phyloP scores from a whole-genome alignment of 352 stramenopile species.

The Pythium aristosporum region DNA sequence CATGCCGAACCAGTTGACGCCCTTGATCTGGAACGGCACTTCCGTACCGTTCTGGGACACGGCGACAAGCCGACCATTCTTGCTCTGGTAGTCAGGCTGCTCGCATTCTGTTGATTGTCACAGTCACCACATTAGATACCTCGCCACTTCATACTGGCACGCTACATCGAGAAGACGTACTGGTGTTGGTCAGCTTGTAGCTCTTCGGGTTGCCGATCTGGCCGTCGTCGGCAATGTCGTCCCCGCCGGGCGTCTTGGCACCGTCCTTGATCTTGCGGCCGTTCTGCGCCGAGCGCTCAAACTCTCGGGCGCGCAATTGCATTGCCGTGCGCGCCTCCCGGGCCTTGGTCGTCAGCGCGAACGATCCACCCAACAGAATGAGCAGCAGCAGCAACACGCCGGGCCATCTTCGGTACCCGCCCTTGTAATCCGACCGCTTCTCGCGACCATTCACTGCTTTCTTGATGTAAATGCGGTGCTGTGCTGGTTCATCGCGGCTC shows the following conservation, averaged over 20 bases:
- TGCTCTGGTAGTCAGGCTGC: constrained; percentile 79
- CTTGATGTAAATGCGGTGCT: constrained; percentile 22
- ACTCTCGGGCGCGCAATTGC: constrained; percentile 29
- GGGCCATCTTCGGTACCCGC: constrained; percentile 5
- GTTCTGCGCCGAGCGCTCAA: constrained; percentile 35
- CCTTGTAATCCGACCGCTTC: constrained; percentile 25
- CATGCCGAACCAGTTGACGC: constrained; percentile 86
- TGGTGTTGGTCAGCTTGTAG: constrained; percentile 42
- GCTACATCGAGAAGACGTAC: background rate
- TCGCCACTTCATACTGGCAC: background rate
- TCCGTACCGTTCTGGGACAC: constrained; percentile 49
- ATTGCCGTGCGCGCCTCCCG: constrained; percentile 33
- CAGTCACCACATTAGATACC: background rate
- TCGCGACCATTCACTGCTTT: constrained; percentile 14
- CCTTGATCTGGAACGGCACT: constrained; percentile 76
- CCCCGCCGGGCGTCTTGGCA: constrained; percentile 19
- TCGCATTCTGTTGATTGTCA: constrained; percentile 42
- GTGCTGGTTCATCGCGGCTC: constrained; percentile 12
- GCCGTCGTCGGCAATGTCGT: constrained; percentile 57
- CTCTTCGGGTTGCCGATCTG: constrained; percentile 69
- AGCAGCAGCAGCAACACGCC: constrained; percentile 8
- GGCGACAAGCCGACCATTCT: constrained; percentile 68
- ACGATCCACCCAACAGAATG: constrained; percentile 4
- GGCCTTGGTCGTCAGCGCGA: constrained; percentile 40
- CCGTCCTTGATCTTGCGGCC: constrained; percentile 51